A percentile compares a stretch with the other conserved stretches of the same genome.
Conservation (phyloP, 2,329 filamentous ascomycete genomes). For the Trichoderma sp. region DNA sequence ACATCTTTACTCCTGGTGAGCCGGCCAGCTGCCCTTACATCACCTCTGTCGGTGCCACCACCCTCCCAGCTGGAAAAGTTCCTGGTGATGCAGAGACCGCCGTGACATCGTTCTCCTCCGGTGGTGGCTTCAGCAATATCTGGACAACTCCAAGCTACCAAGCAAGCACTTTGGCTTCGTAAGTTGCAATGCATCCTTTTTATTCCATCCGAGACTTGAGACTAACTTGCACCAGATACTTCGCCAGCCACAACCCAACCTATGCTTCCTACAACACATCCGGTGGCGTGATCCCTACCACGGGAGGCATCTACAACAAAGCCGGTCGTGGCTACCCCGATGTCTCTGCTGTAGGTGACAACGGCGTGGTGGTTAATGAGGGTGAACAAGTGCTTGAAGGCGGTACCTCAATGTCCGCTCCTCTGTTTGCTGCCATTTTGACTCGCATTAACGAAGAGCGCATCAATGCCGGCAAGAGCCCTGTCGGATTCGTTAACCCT, state of each 20-base stretch:
- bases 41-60: constrained; percentile 53
- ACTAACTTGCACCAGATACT: constrained; percentile 6
- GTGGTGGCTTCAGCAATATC: constrained; percentile 53
- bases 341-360: constrained; percentile 47
- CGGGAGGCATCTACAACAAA: constrained; percentile 45
- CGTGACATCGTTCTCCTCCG: constrained; percentile 45
- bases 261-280: constrained; percentile 29
- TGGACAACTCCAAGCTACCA: constrained; percentile 53
- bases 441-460: constrained; percentile 38
- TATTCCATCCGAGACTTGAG: not conserved
- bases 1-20: constrained; percentile 51
- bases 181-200: not conserved
- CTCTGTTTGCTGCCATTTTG: constrained; percentile 40
- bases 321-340: constrained; percentile 52
- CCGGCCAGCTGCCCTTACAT: constrained; percentile 52
- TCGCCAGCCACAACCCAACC: constrained; percentile 25
- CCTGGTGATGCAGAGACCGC: constrained; percentile 27
- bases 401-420: constrained; percentile 50
- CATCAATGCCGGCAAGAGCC: constrained; percentile 34
- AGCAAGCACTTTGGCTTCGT: constrained; percentile 31
- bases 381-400: constrained; percentile 46
- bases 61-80: constrained; percentile 31
- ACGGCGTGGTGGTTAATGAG: constrained; percentile 46
- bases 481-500: constrained; percentile 41
- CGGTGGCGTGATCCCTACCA: constrained; percentile 25